These are phyloP conservation scores for Tylopilus subfusipes DNA, from an alignment of 768 basidiomycete genomes.

Conservation along the genomic window DNA sequence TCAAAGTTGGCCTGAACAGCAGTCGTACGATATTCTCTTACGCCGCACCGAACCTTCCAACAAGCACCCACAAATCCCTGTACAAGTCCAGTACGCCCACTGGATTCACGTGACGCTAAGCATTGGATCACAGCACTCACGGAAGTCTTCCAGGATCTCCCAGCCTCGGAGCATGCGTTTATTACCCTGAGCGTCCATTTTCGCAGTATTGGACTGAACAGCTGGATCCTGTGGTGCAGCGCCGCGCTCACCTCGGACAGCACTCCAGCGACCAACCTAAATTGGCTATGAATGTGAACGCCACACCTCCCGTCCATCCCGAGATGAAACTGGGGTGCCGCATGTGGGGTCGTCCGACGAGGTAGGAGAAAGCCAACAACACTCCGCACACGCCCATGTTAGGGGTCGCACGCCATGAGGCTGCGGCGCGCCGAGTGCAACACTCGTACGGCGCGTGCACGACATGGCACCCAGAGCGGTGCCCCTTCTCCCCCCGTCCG, in stretches of 20 bases:
- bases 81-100: neutral
- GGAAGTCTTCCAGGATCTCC: neutral
- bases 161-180: neutral
- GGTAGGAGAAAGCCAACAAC: neutral
- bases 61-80: neutral
- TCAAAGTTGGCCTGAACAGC: neutral
- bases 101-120: constrained; percentile 8
- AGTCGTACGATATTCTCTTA: constrained; percentile 1
- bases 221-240: constrained; percentile 3
- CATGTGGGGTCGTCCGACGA: constrained; percentile 4
- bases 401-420: constrained; percentile 19
- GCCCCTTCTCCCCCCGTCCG: neutral
- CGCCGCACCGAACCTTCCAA: neutral
- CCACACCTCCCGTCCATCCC: constrained; percentile 3
- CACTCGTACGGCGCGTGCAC: neutral
- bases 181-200: neutral
- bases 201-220: neutral
- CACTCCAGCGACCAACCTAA: neutral
- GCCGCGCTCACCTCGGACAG: constrained; percentile 21
- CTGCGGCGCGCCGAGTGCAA: constrained; percentile 10
- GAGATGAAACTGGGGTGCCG: constrained; percentile 1
- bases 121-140: neutral
- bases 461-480: neutral
- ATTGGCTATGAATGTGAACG: constrained; percentile 8
- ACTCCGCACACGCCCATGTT: neutral